Evolutionary conservation across 176 grass and related monocot species (phyloP), one percentile per base, ranked within the genome.

Genomic region (Cenchrus purpureus): DNA sequence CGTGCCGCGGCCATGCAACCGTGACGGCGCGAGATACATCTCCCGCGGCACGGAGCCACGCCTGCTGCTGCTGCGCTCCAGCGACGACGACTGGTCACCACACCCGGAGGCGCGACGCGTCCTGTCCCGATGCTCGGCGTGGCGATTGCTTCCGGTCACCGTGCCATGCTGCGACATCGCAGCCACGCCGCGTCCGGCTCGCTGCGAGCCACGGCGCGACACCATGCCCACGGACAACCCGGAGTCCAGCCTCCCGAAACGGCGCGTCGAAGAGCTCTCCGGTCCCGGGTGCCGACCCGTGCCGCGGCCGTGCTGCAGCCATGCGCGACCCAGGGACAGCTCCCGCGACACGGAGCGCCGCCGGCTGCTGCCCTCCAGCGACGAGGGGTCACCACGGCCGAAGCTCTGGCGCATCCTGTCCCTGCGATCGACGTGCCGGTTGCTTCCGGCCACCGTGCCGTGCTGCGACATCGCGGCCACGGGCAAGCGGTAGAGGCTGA

Each of bases 181-280:
- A 0, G 51, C 51, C 51, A 5, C 14, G 54, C 66, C 50, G 0
- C 72, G 56, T 1, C 65, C 28, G 7, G 13, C 10, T 56, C 28
- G 65, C 56, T 3, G 73, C 20, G 66, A 65, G 17, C 66, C 88
- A 49, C 31, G 74, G 22, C 50, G 59, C 20, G 79, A 69, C n/a
- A 0, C 9, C 37, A 13, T 15, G 37, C 22, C 50, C 65, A 10
- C 3, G n/a, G 76, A 86, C 42, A 83, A 19, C 44, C 49, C 17
- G 4, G 81, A 65, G 9, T 45, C 62, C 70, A 11, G 9, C 49
- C 71, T 90, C 29, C 63, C 6, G 4, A 70, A 22, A 61, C 1
- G 68, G 4, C 22, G 45, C n/a, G 5, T 52, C 43, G 74, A 54
- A n/a, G 66, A 60, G 16, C 44, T 40, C 37, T 40, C 37, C 37